Conservation (phyloP, 75 land plant genomes). For the Sequoia sempervirens region DNA sequence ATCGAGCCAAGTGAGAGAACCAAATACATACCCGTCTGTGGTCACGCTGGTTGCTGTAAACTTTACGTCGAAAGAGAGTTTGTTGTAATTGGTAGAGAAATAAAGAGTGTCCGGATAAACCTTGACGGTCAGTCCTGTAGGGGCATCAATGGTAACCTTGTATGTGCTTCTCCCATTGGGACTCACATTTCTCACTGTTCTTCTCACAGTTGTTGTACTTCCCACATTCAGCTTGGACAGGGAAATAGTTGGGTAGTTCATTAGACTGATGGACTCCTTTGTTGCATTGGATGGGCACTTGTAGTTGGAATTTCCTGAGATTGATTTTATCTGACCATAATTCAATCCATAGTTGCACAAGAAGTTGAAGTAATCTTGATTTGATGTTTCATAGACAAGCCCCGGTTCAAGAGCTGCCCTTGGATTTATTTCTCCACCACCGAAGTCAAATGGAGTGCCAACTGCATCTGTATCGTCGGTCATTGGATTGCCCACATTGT, state of each 20-base stretch:
- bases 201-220: conserved; percentile 21
- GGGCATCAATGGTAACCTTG: conserved; percentile 26
- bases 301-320: conserved; percentile 28
- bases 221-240: conserved; percentile 27
- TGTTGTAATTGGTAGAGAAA: conserved; percentile 23
- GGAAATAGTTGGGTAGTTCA: conserved; percentile 75
- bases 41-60: conserved; percentile 16
- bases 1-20: conserved; percentile 53
- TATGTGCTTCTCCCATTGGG: conserved; percentile 34
- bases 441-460: conserved; percentile 63
- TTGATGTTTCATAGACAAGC: conserved; percentile 49
- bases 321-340: conserved; percentile 18
- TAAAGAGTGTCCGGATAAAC: conserved; percentile 41
- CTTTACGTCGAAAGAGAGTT: conserved; percentile 36
- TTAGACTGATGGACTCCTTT: conserved; percentile 30
- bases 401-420: conserved; percentile 53
- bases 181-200: conserved; percentile 55
- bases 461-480: conserved; percentile 18
- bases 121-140: conserved; percentile 30
- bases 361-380: conserved; percentile 43
- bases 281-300: conserved; percentile 38
- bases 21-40: conserved; percentile 29
- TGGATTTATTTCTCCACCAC: conserved; percentile 63
- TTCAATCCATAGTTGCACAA: conserved; percentile 66
- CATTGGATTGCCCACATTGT: conserved; percentile 39